Evolutionary conservation across 495 filamentous ascomycete species (phyloP), one percentile per base, ranked within the genome.

Genomic region (Staphylotrichum tortipilum): DNA sequence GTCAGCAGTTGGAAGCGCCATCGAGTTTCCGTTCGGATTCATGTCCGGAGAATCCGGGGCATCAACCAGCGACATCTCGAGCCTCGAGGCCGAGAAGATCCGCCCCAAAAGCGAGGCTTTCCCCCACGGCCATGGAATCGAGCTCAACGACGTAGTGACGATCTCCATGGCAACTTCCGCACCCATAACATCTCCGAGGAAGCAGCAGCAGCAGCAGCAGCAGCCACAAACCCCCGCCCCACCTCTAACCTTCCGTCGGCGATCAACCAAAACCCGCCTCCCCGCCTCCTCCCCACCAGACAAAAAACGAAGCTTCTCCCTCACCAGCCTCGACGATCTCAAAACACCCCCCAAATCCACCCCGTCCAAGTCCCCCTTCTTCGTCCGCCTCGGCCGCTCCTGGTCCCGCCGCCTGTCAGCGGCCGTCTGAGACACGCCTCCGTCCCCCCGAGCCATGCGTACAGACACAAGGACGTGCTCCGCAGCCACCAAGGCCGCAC

Each of bases 11-110:
- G 62, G 62, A 10, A 42, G 28, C 18, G 55, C 55, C 4, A 15
- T 58, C 3, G 49, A 52, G 2, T 65, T 65, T 23, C 62, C 62
- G 1, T 65, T 65, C 28, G 24, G 54, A 15, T 65, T 62, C 23
- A 65, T 65, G 62, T 57, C 50, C 9, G 47, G 34, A 23, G 31
- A 29, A 12, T 1, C 11, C 17, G 52, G 31, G 26, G 2, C 24
- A 3, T 29, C 43, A 2, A 5, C 23, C 11, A 49, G 46, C 31
- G 30, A 21, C 12, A 46, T 15, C 35, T 36, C 33, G 11, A 45
- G 14, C 22, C 3, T 5, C 17, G 31, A 51, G 3, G 24, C 10
- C 10, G 40, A 40, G 1, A 4, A 19, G 10, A 43, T 18, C 3
- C 30, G 31, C 1, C 43, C 49, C n/a, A 35, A 30, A 18, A 48